Evolutionary conservation across 176 grass and related monocot species (phyloP).

Genomic region (Puya raimondii): DNA sequence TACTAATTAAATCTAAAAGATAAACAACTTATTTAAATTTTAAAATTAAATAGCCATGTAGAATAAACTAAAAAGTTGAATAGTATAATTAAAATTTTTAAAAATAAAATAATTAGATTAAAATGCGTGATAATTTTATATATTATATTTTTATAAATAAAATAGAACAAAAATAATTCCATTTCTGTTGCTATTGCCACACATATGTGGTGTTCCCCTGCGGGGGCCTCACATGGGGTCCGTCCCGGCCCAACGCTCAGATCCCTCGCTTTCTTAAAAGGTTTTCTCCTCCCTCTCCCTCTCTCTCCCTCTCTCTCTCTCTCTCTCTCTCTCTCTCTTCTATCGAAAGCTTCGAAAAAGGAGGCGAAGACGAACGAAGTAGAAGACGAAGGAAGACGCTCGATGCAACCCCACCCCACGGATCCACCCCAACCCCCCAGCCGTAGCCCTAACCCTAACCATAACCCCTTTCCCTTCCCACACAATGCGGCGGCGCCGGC

Average conservation of each 20-base stretch:
- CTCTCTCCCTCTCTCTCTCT: background rate
- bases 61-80: no score
- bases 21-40: no score
- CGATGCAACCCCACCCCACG: conserved; percentile 69
- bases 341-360: background rate
- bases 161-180: background rate
- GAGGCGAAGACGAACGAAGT: conserved; percentile 4
- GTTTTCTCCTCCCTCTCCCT: background rate
- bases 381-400: background rate
- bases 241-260: background rate
- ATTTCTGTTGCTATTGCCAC: background rate
- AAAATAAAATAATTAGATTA: no score
- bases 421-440: conserved; percentile 39
- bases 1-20: no score
- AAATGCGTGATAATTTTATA: no score
- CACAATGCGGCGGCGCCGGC: conserved; percentile 9
- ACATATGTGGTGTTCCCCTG: background rate
- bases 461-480: conserved; percentile 8
- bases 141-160: background rate
- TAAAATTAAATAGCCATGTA: no score
- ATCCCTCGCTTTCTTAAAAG: background rate
- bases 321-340: background rate
- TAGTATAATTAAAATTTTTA: no score
- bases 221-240: background rate
- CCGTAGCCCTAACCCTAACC: conserved; percentile 15